Evolutionary conservation across 2,329 filamentous ascomycete genomes (phyloP), one percentile per base, ranked within the genome.

Genomic region (Alternaria metachromatica): DNA sequence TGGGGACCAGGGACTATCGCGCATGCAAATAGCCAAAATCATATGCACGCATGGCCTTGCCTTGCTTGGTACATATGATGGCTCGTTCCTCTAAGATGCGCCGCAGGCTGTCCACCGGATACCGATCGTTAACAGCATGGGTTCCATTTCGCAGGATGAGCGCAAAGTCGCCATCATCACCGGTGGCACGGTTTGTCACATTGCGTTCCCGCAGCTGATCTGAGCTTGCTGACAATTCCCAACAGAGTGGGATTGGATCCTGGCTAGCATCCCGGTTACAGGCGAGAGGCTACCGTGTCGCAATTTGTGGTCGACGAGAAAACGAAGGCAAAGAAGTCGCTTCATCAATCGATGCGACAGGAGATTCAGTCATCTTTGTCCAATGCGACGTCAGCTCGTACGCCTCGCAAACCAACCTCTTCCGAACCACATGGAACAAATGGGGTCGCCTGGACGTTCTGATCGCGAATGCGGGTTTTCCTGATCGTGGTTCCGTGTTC

Each of bases 391-490:
- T 87, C 2, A 72, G 77, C n/a, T 78, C 80, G 18, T 87, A 86
- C 69, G 73, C 80, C 3, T 80, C 80, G 11, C 83, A 86, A 60
- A 79, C 80, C 0, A 61, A 66, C 2, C 78, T 81, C 8, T 87
- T 87, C 68, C 69, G 76, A 10, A 63, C 75, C 3, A 82, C 84
- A 0, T 85, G 80, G 76, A 62, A 76, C 8, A 78, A 77, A 43
- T 85, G 81, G 75, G 80, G 80, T 1, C 81, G 83, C 5, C 76
- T 87, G 13, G 85, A 87, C 73, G 80, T 81, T 0, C 67, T 87
- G 2, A 82, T 83, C 18, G 81, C 83, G 37, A 87, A 87, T 65
- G 84, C 85, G 0, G 86, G 84, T n/a, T 81, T 83, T 33, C 79
- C 84, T 2, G 84, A 87, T 68, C 72, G 54, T 12, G 54, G 78